These are phyloP conservation scores for Thalassiosira ordinaria DNA, from an alignment of 352 stramenopile genomes.

Conservation along the genomic window DNA sequence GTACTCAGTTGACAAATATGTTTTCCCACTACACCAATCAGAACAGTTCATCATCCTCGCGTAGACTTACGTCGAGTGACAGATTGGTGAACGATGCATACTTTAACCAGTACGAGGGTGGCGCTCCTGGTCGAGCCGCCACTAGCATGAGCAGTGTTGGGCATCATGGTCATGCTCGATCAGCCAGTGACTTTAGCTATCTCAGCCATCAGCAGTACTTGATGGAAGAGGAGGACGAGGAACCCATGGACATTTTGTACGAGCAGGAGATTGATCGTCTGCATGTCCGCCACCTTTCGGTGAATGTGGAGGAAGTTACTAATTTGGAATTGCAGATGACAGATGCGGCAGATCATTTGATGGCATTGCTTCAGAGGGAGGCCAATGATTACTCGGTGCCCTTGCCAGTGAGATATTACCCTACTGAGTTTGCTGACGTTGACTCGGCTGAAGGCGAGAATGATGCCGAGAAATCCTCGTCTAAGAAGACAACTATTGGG, in stretches of 20 bases:
- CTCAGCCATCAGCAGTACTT: slow-evolving; percentile 5
- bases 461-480: too few relatives aligned
- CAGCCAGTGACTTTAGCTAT: background rate
- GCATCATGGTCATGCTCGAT: background rate
- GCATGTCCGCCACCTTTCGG: too few relatives aligned
- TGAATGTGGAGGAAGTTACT: background rate
- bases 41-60: background rate
- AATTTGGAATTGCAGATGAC: slow-evolving; percentile 6
- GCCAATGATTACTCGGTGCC: slow-evolving; percentile 41
- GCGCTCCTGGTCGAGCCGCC: background rate
- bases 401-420: slow-evolving; percentile 40
- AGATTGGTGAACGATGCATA: slow-evolving; percentile 1
- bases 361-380: slow-evolving; percentile 41
- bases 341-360: slow-evolving; percentile 27
- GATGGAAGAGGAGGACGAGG: slow-evolving; percentile 11
- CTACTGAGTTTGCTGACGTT: slow-evolving; percentile 44
- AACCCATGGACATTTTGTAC: slow-evolving; percentile 32
- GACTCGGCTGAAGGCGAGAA: background rate
- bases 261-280: slow-evolving; percentile 12
- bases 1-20: too few relatives aligned
- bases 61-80: background rate
- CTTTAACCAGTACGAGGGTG: background rate
- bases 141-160: background rate
- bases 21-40: slow-evolving; percentile 13
- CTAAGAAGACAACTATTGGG: slow-evolving; percentile 35